Evolutionary conservation across 345 rosid genomes (phyloP).

Genomic region (Eucalyptus polybractea): DNA sequence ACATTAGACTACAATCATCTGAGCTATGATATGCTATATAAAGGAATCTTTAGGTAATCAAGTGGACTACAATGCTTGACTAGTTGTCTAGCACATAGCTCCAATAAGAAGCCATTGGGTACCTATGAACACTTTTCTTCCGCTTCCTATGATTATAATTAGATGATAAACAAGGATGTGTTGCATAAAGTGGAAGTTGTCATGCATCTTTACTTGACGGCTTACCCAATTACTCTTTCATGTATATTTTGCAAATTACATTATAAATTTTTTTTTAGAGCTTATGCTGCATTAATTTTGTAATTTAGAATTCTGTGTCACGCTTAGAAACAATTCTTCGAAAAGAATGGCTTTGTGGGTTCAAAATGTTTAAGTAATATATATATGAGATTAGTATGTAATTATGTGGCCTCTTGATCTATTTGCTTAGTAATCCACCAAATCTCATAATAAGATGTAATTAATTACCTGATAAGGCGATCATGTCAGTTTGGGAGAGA

Average conservation of each 20-base stretch:
- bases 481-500: conserved; percentile 68
- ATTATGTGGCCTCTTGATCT: not conserved
- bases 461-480: conserved; percentile 68
- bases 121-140: not conserved
- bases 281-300: not conserved
- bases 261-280: not conserved
- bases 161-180: not conserved
- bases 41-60: not conserved
- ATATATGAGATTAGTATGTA: not conserved
- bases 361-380: not conserved
- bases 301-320: not conserved
- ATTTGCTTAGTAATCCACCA: not conserved
- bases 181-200: not conserved
- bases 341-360: not conserved
- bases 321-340: not conserved
- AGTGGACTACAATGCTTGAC: not conserved
- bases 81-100: not conserved
- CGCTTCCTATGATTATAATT: not conserved
- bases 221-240: not conserved
- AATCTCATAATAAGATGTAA: not conserved
- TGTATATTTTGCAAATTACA: not conserved
- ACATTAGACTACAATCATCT: not conserved
- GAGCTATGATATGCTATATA: not conserved
- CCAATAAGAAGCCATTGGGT: not conserved
- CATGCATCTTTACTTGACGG: not conserved